Evolutionary conservation across 805 yeast species (phyloP).

Genomic region (Pichia nakasei): DNA sequence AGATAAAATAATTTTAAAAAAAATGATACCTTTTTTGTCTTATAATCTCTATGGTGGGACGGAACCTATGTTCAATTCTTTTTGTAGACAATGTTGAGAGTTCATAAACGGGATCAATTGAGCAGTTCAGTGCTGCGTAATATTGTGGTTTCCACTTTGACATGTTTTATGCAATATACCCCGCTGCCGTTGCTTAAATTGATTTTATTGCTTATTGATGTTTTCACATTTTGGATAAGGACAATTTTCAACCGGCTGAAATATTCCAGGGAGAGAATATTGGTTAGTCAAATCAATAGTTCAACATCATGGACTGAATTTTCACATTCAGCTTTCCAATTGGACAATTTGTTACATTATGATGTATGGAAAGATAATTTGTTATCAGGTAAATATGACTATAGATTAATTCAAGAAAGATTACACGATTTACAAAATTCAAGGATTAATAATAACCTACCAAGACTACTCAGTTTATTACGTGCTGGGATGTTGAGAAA

Average conservation of each 20-base stretch:
- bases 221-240: slow-evolving; percentile 33
- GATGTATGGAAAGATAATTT: slow-evolving; percentile 77
- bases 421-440: slow-evolving; percentile 55
- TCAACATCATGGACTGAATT: slow-evolving; percentile 50
- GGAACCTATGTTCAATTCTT: too few relatives aligned
- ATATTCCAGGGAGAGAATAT: slow-evolving; percentile 9
- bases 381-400: slow-evolving; percentile 74
- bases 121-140: slow-evolving; percentile 1
- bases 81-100: slow-evolving; percentile 3
- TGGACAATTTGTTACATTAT: slow-evolving; percentile 45
- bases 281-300: slow-evolving; percentile 1
- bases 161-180: slow-evolving; percentile 10
- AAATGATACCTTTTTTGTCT: too few relatives aligned
- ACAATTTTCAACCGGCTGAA: slow-evolving; percentile 5
- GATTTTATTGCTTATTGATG: slow-evolving; percentile 33
- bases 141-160: slow-evolving; percentile 5
- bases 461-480: slow-evolving; percentile 52
- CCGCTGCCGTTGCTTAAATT: slow-evolving; percentile 22
- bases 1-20: too few relatives aligned
- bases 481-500: slow-evolving; percentile 82
- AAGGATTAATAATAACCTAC: slow-evolving; percentile 47
- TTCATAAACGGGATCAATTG: slow-evolving; percentile 3
- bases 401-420: slow-evolving; percentile 69
- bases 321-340: slow-evolving; percentile 42
- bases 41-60: too few relatives aligned